These are phyloP conservation scores for Penicillium paxilli DNA, from an alignment of 495 filamentous ascomycete species.

Conservation along the genomic window DNA sequence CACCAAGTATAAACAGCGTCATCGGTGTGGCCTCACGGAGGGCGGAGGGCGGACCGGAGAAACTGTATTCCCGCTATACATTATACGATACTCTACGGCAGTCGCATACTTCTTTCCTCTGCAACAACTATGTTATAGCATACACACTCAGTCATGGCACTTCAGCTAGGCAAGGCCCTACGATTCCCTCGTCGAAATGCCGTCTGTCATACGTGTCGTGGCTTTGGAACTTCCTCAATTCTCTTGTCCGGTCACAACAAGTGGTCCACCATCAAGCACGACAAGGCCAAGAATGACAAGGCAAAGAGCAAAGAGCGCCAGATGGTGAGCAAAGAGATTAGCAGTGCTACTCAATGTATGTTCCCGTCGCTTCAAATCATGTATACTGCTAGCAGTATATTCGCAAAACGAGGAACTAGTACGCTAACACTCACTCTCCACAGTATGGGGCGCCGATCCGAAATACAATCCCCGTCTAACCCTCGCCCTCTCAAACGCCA, in stretches of 20 bases:
- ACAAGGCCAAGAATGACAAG: constrained; percentile 80
- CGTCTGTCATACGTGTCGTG: constrained; percentile 23
- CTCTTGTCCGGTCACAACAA: constrained; percentile 75
- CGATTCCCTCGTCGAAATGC: neutral
- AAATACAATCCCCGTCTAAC: constrained; percentile 73
- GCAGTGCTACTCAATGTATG: constrained; percentile 55
- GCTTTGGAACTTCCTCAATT: constrained; percentile 52
- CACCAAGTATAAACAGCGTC: constrained; percentile 1
- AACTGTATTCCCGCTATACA: constrained; percentile 36
- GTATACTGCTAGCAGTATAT: no score
- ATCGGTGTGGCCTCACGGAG: constrained; percentile 26
- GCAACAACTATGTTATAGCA: neutral
- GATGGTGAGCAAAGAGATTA: constrained; percentile 52
- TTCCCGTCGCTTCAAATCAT: no score
- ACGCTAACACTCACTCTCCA: constrained; percentile 2
- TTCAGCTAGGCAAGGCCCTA: constrained; percentile 15
- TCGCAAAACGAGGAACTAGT: neutral
- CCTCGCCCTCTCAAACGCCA: constrained; percentile 70
- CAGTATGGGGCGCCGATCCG: constrained; percentile 67
- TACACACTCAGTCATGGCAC: constrained; percentile 10
- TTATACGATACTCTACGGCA: constrained; percentile 9
- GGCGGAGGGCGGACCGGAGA: constrained; percentile 39
- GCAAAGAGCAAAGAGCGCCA: constrained; percentile 51
- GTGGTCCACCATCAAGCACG: constrained; percentile 95
- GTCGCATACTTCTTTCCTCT: neutral